A percentile compares a stretch with the other conserved stretches of the same genome.
Evolutionary conservation across 2,329 filamentous ascomycete genomes (phyloP).

Genomic region (Colletotrichum abscissum): DNA sequence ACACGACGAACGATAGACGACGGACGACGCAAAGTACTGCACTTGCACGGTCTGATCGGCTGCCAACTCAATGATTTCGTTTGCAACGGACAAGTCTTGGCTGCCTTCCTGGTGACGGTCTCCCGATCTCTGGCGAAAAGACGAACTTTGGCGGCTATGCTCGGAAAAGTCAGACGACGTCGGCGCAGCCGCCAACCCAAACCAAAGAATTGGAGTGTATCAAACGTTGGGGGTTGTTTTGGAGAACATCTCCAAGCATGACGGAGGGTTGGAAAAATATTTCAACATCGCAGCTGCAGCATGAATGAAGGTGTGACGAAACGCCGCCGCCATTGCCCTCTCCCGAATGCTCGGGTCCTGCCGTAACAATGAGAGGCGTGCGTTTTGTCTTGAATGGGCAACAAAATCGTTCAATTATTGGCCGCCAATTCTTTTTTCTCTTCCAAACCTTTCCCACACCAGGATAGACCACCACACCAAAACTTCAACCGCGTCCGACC

Average conservation of each 20-base stretch:
- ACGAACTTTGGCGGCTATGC: slow-evolving; percentile 16
- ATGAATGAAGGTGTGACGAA: slow-evolving; percentile 25
- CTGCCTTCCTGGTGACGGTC: neutral
- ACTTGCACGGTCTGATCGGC: slow-evolving; percentile 4
- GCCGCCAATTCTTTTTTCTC: neutral
- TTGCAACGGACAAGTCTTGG: slow-evolving; percentile 13
- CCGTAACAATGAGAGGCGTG: slow-evolving; percentile 14
- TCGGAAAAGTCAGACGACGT: neutral
- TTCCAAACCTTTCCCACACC: slow-evolving; percentile 15
- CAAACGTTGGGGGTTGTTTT: neutral
- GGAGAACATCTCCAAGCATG: slow-evolving; percentile 29
- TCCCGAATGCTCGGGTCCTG: slow-evolving; percentile 32
- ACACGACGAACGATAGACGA: neutral
- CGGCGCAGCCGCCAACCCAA: neutral
- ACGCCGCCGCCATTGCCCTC: slow-evolving; percentile 20
- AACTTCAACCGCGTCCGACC: neutral
- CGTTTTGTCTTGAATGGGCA: slow-evolving; percentile 9
- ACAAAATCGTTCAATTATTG: slow-evolving; percentile 11
- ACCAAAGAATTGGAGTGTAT: neutral
- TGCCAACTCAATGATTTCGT: slow-evolving; percentile 24
- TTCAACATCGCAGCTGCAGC: slow-evolving; percentile 16
- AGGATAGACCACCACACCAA: slow-evolving; percentile 24
- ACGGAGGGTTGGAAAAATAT: slow-evolving; percentile 18
- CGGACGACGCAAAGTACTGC: neutral
- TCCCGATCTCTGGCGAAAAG: neutral